These are phyloP conservation scores for Dryas octopetala DNA, from an alignment of 306 rosid species.

Conservation along the genomic window DNA sequence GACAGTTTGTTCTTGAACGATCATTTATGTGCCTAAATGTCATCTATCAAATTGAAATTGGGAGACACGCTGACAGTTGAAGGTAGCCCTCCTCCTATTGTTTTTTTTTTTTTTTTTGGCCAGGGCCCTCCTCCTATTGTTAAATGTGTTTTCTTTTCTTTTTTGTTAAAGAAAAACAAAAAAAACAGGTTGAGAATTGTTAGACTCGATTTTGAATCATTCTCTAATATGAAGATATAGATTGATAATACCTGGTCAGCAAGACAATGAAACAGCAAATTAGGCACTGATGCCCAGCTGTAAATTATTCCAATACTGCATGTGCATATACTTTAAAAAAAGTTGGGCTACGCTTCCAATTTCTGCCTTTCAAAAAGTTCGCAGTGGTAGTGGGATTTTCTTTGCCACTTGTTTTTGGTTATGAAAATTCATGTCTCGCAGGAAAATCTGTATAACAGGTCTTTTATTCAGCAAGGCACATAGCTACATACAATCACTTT, in stretches of 20 bases:
- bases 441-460: too few species aligned
- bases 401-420: too few species aligned
- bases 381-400: too few species aligned
- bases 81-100: not conserved
- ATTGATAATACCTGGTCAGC: not conserved
- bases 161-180: too few species aligned
- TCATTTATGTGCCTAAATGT: not conserved
- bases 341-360: not conserved
- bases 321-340: not conserved
- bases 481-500: too few species aligned
- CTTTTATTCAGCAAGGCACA: too few species aligned
- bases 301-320: not conserved
- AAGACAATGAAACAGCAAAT: not conserved
- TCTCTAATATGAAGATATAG: not conserved
- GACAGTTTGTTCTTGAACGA: conserved; percentile 4
- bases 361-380: not conserved
- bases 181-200: not conserved
- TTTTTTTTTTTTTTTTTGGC: not conserved
- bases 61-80: not conserved
- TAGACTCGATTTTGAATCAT: too few species aligned
- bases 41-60: not conserved
- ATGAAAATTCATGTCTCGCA: too few species aligned
- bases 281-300: not conserved
- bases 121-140: not conserved
- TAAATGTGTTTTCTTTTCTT: too few species aligned